A percentile compares a stretch with the other conserved stretches of the same genome.
These are phyloP conservation scores for Tephrocybe sp. DNA, from an alignment of 768 basidiomycete genomes.

Conservation along the genomic window DNA sequence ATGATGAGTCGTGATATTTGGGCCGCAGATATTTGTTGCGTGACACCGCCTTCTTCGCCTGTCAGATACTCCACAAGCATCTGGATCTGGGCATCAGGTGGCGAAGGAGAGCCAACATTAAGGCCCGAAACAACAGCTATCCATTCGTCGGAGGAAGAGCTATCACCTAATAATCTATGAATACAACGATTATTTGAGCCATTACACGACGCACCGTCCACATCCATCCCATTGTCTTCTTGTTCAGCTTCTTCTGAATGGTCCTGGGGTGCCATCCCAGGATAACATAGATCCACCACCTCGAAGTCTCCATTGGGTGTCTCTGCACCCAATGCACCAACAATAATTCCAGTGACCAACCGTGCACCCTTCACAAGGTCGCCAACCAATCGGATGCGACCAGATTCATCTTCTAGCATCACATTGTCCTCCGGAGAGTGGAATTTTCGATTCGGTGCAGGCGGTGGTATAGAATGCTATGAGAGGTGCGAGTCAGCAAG, in stretches of 20 bases:
- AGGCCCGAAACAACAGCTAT: slow-evolving; percentile 87
- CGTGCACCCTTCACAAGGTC: slow-evolving; percentile 56
- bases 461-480: slow-evolving; percentile 88
- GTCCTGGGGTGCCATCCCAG: slow-evolving; percentile 76
- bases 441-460: slow-evolving; percentile 73
- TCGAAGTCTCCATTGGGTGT: slow-evolving; percentile 90
- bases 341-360: slow-evolving; percentile 90
- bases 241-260: slow-evolving; percentile 23
- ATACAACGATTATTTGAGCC: slow-evolving; percentile 6
- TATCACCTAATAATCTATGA: slow-evolving; percentile 5
- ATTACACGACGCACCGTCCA: slow-evolving; percentile 53
- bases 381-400: slow-evolving; percentile 87
- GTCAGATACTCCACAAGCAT: slow-evolving; percentile 89
- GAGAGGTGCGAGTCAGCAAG: slow-evolving; percentile 1
- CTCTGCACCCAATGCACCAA: slow-evolving; percentile 89
- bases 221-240: slow-evolving; percentile 55
- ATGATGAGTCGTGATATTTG: slow-evolving; percentile 85
- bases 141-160: slow-evolving; percentile 60
- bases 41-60: slow-evolving; percentile 74
- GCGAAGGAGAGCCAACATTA: slow-evolving; percentile 63
- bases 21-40: slow-evolving; percentile 64
- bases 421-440: slow-evolving; percentile 75
- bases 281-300: slow-evolving; percentile 84
- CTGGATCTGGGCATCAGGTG: slow-evolving; percentile 73
- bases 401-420: slow-evolving; percentile 96